Percentiles rank a stretch among this genome's conserved stretches.
phyloP scores from a whole-genome alignment of 441 rosid genomes.

The Hura crepitans region DNA sequence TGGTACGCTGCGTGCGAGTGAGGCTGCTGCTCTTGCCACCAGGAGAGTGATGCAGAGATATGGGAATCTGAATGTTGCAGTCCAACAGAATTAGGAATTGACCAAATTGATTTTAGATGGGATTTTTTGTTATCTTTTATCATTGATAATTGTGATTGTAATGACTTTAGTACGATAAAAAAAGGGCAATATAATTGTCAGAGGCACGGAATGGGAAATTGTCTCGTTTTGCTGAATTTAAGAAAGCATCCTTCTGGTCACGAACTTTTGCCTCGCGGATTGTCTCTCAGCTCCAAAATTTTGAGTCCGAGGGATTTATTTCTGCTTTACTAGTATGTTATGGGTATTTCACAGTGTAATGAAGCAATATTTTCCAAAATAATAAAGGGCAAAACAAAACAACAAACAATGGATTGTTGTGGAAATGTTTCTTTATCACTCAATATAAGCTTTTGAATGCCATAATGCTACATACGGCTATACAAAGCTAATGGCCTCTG shows the following conservation, averaged over 20 bases:
- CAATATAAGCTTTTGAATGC: too few relatives aligned
- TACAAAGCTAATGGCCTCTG: too few relatives aligned
- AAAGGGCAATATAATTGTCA: neutral
- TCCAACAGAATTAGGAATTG: slow-evolving; percentile 33
- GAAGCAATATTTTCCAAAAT: too few relatives aligned
- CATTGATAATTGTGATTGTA: neutral
- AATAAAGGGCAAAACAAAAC: too few relatives aligned
- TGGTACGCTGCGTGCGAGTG: slow-evolving; percentile 73
- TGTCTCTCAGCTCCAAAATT: too few relatives aligned
- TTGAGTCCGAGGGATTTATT: too few relatives aligned
- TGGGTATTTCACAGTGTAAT: too few relatives aligned
- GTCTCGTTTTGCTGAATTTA: neutral
- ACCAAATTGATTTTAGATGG: neutral
- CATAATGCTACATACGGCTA: too few relatives aligned
- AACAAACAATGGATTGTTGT: too few relatives aligned
- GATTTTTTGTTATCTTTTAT: neutral
- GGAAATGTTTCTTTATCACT: too few relatives aligned
- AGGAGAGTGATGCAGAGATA: slow-evolving; percentile 85
- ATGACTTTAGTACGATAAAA: neutral
- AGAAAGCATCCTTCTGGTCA: neutral
- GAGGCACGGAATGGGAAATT: neutral
- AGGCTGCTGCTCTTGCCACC: slow-evolving; percentile 85
- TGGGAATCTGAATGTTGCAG: slow-evolving; percentile 44
- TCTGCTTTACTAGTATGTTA: too few relatives aligned
- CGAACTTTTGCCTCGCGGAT: too few relatives aligned